Percentiles rank a stretch among this genome's conserved stretches.
These are phyloP conservation scores for Diddensiella caesifluorescens DNA, from an alignment of 805 yeast genomes.

Conservation along the genomic window DNA sequence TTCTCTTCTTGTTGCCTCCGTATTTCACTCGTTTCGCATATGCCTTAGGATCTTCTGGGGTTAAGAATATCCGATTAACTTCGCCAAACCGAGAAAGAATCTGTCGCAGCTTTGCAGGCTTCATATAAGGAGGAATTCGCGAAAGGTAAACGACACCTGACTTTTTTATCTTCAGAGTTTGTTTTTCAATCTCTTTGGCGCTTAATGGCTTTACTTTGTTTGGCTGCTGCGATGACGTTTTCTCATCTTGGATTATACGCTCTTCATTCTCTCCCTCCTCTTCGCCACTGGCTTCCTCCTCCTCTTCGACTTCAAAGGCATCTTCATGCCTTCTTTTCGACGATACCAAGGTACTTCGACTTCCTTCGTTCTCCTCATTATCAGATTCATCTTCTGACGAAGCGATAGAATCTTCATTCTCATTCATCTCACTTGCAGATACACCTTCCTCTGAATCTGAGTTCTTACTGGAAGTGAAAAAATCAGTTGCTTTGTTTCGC, in stretches of 20 bases:
- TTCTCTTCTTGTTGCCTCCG: conserved; percentile 89
- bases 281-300: conserved; percentile 15
- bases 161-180: conserved; percentile 47
- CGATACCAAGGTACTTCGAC: conserved; percentile 7
- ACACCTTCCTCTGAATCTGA: too few relatives aligned
- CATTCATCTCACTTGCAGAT: conserved; percentile 1
- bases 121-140: conserved; percentile 93
- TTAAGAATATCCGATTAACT: conserved; percentile 78
- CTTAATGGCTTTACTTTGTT: conserved; percentile 24
- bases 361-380: conserved; percentile 15
- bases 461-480: conserved; percentile 4
- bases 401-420: too few relatives aligned
- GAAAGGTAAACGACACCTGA: conserved; percentile 94
- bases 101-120: conserved; percentile 84
- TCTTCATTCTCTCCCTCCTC: conserved; percentile 15
- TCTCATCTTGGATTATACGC: not conserved
- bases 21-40: conserved; percentile 65
- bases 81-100: conserved; percentile 77
- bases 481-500: conserved; percentile 8
- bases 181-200: conserved; percentile 32
- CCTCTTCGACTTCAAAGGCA: conserved; percentile 15
- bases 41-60: conserved; percentile 71
- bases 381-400: conserved; percentile 8
- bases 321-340: conserved; percentile 10
- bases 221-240: conserved; percentile 5